Evolutionary conservation across 441 rosid species (phyloP).

Genomic region (Codiaeum variegatum): DNA sequence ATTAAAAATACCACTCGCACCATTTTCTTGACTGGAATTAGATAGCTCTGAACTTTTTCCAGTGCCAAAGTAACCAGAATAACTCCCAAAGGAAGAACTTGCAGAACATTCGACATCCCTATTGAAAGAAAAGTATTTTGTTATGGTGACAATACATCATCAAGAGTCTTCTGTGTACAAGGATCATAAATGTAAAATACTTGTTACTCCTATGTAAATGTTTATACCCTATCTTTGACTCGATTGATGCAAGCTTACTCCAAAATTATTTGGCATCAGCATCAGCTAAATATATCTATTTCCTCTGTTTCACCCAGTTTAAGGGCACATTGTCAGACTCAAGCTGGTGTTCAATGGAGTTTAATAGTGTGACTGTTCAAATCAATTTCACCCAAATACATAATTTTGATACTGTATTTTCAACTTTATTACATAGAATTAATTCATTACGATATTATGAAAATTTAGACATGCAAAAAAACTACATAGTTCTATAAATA

Average conservation of each 20-base stretch:
- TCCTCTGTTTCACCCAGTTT: neutral
- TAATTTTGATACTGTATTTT: neutral
- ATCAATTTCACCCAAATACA: neutral
- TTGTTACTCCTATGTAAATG: neutral
- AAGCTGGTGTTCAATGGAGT: neutral
- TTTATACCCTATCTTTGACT: neutral
- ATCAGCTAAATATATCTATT: neutral
- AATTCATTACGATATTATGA: neutral
- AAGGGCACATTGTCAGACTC: neutral
- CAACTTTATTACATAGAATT: neutral
- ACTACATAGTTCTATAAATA: neutral
- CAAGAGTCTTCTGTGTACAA: neutral
- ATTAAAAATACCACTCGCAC: conserved; percentile 52
- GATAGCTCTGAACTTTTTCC: conserved; percentile 60
- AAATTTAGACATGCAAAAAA: neutral
- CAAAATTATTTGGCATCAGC: neutral
- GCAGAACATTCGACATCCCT: conserved; percentile 81
- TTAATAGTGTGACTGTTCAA: neutral
- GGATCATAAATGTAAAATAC: neutral
- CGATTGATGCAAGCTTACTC: neutral
- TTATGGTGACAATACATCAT: conserved; percentile 3
- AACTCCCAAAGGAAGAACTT: conserved; percentile 75
- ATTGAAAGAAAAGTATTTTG: conserved; percentile 10
- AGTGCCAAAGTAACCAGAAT: conserved; percentile 61
- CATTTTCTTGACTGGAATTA: conserved; percentile 59